These are phyloP conservation scores for Crithidia fasciculata DNA, from an alignment of 208 protist genomes.

Conservation along the genomic window DNA sequence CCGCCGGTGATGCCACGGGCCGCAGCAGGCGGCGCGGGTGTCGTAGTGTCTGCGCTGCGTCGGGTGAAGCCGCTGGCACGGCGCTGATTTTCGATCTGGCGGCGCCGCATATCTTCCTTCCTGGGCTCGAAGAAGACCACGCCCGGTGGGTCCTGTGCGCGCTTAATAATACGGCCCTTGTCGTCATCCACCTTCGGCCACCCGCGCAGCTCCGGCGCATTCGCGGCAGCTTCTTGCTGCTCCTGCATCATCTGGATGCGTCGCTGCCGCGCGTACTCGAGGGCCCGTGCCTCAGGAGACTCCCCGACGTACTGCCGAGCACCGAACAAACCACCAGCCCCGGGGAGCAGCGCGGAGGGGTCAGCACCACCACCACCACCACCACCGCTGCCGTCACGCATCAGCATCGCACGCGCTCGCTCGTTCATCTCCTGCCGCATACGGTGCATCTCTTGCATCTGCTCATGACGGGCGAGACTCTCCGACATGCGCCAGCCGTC, in stretches of 20 bases:
- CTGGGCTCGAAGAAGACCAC: constrained; percentile 77
- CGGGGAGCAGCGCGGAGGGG: neutral
- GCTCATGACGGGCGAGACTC: constrained; percentile 73
- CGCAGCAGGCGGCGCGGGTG: neutral
- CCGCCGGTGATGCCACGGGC: neutral
- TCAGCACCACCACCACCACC: constrained; percentile 2
- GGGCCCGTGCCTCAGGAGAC: constrained; percentile 48
- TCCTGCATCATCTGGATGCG: constrained; percentile 56
- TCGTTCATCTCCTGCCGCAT: constrained; percentile 79
- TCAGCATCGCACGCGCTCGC: constrained; percentile 35
- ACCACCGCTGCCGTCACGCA: neutral
- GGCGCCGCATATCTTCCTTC: constrained; percentile 38
- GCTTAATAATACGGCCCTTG: constrained; percentile 66
- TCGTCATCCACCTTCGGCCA: constrained; percentile 70
- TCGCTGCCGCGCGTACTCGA: constrained; percentile 72
- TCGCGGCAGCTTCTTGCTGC: constrained; percentile 24
- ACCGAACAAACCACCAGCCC: constrained; percentile 8
- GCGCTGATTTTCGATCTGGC: constrained; percentile 57
- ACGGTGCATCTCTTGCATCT: constrained; percentile 75
- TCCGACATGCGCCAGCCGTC: constrained; percentile 86
- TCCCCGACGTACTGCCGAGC: constrained; percentile 42
- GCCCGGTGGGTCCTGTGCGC: constrained; percentile 64
- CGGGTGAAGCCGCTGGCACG: constrained; percentile 18
- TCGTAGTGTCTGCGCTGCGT: neutral
- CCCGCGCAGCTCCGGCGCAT: constrained; percentile 42